Evolutionary conservation across 257 asterid genomes (phyloP).

Genomic region (Osmanthus fragrans): DNA sequence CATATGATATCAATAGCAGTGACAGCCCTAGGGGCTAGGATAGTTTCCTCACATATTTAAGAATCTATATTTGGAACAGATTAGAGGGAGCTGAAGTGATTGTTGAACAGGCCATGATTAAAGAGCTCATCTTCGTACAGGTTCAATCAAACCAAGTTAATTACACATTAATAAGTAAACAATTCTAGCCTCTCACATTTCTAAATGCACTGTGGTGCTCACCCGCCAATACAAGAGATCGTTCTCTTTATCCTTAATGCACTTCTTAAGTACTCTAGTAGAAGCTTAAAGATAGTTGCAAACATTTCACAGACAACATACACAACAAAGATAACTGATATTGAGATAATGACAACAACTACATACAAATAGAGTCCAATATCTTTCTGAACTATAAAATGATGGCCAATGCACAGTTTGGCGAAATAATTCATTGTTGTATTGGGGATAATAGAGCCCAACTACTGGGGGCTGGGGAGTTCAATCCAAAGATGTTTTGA

Average conservation of each 20-base stretch:
- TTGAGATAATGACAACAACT: not conserved
- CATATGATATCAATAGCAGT: constrained; percentile 1
- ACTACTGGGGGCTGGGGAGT: not conserved
- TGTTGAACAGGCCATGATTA: not conserved
- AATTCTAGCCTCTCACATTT: not conserved
- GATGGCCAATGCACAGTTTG: not conserved
- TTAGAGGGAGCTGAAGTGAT: not conserved
- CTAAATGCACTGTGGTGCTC: not conserved
- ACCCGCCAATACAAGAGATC: not conserved
- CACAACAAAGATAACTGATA: not conserved
- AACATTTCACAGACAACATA: not conserved
- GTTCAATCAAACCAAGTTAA: not conserved
- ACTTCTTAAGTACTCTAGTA: not conserved
- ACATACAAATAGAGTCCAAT: not conserved
- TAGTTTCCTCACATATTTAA: not conserved
- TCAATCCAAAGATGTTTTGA: not conserved
- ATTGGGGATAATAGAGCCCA: not conserved
- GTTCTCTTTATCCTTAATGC: not conserved
- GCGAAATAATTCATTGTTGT: too few relatives aligned
- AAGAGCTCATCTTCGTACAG: not conserved
- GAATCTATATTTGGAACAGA: too few relatives aligned
- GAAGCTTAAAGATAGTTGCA: not conserved
- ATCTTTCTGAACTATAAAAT: not conserved
- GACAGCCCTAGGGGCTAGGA: not conserved
- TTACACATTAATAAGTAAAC: not conserved